Evolutionary conservation across 1,139 yeast genomes (phyloP).

Genomic region (Kurtzmaniella quercitrusa): DNA sequence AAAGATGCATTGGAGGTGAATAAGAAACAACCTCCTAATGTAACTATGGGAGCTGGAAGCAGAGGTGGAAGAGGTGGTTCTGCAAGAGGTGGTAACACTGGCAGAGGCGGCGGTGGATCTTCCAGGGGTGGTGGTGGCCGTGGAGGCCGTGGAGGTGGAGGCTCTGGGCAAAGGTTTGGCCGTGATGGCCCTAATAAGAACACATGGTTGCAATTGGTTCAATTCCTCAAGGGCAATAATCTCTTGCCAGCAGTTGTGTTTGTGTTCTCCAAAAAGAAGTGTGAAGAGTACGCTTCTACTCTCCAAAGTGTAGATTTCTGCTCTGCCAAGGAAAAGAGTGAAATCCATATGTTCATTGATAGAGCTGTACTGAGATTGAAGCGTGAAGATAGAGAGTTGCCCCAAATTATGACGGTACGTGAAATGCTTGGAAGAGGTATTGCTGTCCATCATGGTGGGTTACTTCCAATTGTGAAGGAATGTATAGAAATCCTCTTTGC

Average conservation of each 20-base stretch:
- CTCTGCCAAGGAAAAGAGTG: slow-evolving; percentile 78
- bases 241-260: slow-evolving; percentile 88
- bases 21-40: slow-evolving; percentile 26
- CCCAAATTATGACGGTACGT: slow-evolving; percentile 79
- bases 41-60: slow-evolving; percentile 38
- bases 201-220: slow-evolving; percentile 77
- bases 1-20: slow-evolving; percentile 44
- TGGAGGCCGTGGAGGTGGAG: slow-evolving; percentile 10
- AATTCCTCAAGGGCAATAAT: slow-evolving; percentile 58
- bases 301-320: slow-evolving; percentile 75
- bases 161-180: slow-evolving; percentile 27
- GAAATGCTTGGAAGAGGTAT: slow-evolving; percentile 86
- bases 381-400: slow-evolving; percentile 88
- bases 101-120: slow-evolving; percentile 22
- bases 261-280: slow-evolving; percentile 88
- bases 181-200: slow-evolving; percentile 74
- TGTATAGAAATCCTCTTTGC: slow-evolving; percentile 91
- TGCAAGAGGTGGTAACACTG: slow-evolving; percentile 39
- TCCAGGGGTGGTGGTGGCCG: slow-evolving; percentile 15
- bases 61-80: slow-evolving; percentile 45
- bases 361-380: slow-evolving; percentile 82
- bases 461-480: slow-evolving; percentile 92
- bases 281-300: slow-evolving; percentile 89
- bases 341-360: slow-evolving; percentile 88
- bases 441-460: slow-evolving; percentile 97